phyloP scores from a whole-genome alignment of 345 rosid genomes.

The Rubroshorea leprosula region DNA sequence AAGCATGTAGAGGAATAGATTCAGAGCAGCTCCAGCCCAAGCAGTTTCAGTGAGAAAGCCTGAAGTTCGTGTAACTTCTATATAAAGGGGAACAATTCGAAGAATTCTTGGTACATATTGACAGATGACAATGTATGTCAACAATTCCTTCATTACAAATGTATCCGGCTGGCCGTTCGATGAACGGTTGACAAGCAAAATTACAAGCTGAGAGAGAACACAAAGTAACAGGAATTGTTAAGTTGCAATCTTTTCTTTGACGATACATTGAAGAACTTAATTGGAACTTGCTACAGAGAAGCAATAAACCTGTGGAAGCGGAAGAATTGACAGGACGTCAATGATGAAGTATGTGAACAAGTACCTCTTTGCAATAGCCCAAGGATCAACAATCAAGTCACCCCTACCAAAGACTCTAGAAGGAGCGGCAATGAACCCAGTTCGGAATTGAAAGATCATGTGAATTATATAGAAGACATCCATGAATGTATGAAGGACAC shows the following conservation, averaged over 20 bases:
- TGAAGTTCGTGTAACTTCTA: conserved; percentile 56
- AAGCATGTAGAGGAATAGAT: conserved; percentile 78
- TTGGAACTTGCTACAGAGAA: not conserved
- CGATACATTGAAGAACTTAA: not conserved
- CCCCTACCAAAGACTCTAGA: conserved; percentile 81
- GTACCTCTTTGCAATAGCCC: conserved; percentile 42
- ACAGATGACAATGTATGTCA: conserved; percentile 30
- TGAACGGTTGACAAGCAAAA: conserved; percentile 33
- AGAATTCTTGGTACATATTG: conserved; percentile 58
- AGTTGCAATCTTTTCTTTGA: not conserved
- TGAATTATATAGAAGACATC: conserved; percentile 57
- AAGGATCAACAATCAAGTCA: too few species aligned
- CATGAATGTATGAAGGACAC: conserved; percentile 43
- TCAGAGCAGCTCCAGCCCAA: conserved; percentile 81
- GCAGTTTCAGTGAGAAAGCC: conserved; percentile 72
- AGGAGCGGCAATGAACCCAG: conserved; percentile 69
- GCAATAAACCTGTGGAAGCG: conserved; percentile 71
- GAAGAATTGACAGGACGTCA: conserved; percentile 65
- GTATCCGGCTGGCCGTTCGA: conserved; percentile 31
- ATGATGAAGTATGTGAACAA: conserved; percentile 43
- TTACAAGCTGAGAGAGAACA: conserved; percentile 33
- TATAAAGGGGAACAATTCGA: conserved; percentile 51
- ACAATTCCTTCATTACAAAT: conserved; percentile 42
- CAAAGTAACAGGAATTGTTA: not conserved
- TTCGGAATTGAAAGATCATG: conserved; percentile 64